Evolutionary conservation across 108 stramenopile species (phyloP), one percentile per base, ranked within the genome.

Genomic region (Aurantiochytrium sp.): DNA sequence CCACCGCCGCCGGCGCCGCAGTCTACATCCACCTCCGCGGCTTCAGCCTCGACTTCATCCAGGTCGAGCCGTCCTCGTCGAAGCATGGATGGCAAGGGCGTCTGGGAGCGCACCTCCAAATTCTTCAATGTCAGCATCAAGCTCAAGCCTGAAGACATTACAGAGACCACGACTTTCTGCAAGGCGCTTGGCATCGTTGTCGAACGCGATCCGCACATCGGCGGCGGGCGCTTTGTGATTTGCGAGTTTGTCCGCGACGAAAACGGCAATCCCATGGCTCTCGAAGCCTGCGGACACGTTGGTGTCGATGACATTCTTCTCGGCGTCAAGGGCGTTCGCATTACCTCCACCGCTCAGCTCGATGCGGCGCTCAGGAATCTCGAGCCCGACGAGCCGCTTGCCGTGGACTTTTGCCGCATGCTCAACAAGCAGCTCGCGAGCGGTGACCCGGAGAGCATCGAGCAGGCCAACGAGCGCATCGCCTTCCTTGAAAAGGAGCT

Each of bases 201-300:
- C 10, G 64, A 69, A 23, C 25, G 42, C 8, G 64, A 69, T 18
- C 21, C 14, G 64, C 35, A 69, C 64, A 14, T 69, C 42, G 64
- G 64, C 8, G 25, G 25, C 8, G 55, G 55, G 55, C 64, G 64
- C 25, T 53, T 83, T 12, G 76, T 83, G 1, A 53, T 83, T 23
- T 25, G 25, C n/a, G 76, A 83, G 6, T 83, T 83, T 45, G 51
- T 83, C 18, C 45, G 45, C 49, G 76, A 83, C 23, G 23, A 53
- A 23, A 35, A 83, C n/a, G 76, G 76, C 19, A 83, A 83, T 28
- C 76, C 76, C 10, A 53, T 19, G 51, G 49, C 45, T 12, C 49
- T 83, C 87, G 87, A 87, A 28, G n/a, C 58, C 43, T 87, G 57
- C 58, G 87, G 87, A 5, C 53, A 87, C 55, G 57, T 87, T 28